A percentile compares a stretch with the other conserved stretches of the same genome.
These are phyloP conservation scores for Ochetophila trinervis DNA, from an alignment of 306 rosid species.

Conservation along the genomic window DNA sequence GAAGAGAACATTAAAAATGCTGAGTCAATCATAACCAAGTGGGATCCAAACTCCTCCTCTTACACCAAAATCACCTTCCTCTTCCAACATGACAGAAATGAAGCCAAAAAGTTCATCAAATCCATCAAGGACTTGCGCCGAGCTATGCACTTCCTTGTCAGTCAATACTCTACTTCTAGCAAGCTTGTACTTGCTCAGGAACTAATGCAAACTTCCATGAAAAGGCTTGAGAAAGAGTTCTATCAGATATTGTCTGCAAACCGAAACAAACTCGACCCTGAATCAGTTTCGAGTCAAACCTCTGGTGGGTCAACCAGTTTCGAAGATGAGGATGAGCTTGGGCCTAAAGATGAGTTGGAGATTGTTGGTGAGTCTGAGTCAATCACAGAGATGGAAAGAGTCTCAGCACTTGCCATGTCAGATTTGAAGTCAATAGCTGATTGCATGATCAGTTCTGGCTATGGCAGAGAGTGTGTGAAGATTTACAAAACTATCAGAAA, in stretches of 20 bases:
- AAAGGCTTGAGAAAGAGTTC: conserved; percentile 46
- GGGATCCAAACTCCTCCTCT: conserved; percentile 36
- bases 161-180: conserved; percentile 17
- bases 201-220: conserved; percentile 53
- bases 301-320: conserved; percentile 21
- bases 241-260: conserved; percentile 36
- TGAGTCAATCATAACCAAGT: conserved; percentile 39
- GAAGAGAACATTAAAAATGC: conserved; percentile 34
- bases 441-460: conserved; percentile 54
- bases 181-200: conserved; percentile 43
- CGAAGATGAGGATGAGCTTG: conserved; percentile 16
- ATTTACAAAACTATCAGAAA: conserved; percentile 38
- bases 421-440: conserved; percentile 52
- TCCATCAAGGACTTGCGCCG: conserved; percentile 28
- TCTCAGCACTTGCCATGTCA: conserved; percentile 28
- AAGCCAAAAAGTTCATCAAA: conserved; percentile 36
- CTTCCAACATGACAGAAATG: conserved; percentile 37
- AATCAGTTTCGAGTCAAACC: conserved; percentile 33
- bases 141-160: conserved; percentile 35
- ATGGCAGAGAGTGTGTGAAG: conserved; percentile 46
- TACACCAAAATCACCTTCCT: conserved; percentile 32
- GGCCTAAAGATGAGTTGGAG: conserved; percentile 24
- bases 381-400: conserved; percentile 23
- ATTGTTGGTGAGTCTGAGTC: conserved; percentile 24
- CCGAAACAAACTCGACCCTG: conserved; percentile 35